phyloP scores from a whole-genome alignment of 2,329 filamentous ascomycete species.

The Hypoxylon sp. region DNA sequence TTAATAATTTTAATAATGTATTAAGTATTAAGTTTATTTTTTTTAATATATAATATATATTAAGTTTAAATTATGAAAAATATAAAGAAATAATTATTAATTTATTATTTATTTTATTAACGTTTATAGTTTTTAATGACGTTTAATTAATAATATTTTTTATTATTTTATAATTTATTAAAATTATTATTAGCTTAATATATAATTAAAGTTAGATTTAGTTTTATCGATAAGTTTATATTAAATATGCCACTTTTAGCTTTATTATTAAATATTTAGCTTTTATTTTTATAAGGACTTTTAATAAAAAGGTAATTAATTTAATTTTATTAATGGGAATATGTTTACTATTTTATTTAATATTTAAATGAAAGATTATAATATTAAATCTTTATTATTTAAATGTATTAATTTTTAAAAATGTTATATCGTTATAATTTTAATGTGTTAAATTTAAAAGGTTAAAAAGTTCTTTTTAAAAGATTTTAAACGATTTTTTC shows the following conservation, averaged over 20 bases:
- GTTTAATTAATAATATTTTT: background rate
- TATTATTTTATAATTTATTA: background rate
- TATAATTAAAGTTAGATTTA: background rate
- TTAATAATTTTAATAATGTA: too few relatives aligned
- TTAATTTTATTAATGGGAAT: background rate
- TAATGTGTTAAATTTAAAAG: background rate
- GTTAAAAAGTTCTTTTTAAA: background rate
- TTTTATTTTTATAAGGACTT: background rate
- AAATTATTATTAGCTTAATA: background rate
- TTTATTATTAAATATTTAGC: background rate
- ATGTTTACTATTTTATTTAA: background rate
- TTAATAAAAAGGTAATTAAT: background rate
- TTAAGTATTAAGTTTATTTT: too few relatives aligned
- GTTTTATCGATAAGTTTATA: background rate
- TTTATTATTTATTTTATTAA: background rate
- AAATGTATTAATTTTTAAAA: background rate
- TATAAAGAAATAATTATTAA: background rate
- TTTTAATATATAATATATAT: too few relatives aligned
- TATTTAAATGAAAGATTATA: background rate
- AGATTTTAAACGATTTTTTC: background rate
- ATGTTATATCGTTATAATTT: background rate
- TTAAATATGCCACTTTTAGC: background rate
- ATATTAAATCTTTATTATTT: background rate
- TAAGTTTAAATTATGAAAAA: too few relatives aligned
- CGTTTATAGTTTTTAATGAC: background rate